A percentile compares a stretch with the other conserved stretches of the same genome.
These are phyloP conservation scores for Xylariales sp. DNA, from an alignment of 2,329 filamentous ascomycete species.

Conservation along the genomic window DNA sequence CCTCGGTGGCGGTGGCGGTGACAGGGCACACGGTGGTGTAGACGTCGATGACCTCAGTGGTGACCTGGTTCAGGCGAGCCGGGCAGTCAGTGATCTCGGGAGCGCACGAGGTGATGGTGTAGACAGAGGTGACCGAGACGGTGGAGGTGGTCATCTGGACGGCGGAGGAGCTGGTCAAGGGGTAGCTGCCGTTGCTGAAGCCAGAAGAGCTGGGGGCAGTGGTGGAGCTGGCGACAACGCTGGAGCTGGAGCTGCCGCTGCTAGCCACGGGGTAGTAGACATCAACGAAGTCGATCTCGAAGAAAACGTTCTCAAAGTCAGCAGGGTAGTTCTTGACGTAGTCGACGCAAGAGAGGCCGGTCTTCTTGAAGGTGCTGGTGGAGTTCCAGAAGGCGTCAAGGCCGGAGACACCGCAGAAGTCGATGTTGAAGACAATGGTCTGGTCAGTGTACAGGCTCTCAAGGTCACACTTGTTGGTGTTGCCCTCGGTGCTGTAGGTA, in stretches of 20 bases:
- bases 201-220: slow-evolving; percentile 8
- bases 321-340: slow-evolving; percentile 13
- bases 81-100: slow-evolving; percentile 23
- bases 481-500: slow-evolving; percentile 16
- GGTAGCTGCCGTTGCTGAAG: not conserved
- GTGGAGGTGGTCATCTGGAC: slow-evolving; percentile 19
- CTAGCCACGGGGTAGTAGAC: not conserved
- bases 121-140: slow-evolving; percentile 18
- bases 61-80: no score
- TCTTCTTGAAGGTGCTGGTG: slow-evolving; percentile 13
- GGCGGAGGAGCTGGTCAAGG: not conserved
- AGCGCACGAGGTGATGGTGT: slow-evolving; percentile 28
- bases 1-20: no score
- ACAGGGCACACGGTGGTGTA: no score
- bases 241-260: not conserved
- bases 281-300: slow-evolving; percentile 13
- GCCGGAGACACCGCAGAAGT: slow-evolving; percentile 14
- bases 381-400: slow-evolving; percentile 13
- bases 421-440: slow-evolving; percentile 20
- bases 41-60: no score
- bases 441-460: slow-evolving; percentile 21
- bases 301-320: slow-evolving; percentile 13
- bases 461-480: slow-evolving; percentile 20
- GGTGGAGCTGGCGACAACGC: slow-evolving; percentile 14
- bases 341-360: slow-evolving; percentile 9